Percentiles rank a stretch among this genome's conserved stretches.
These are phyloP conservation scores for Apiospora arundinis DNA, from an alignment of 2,329 filamentous ascomycete genomes.

Conservation along the genomic window DNA sequence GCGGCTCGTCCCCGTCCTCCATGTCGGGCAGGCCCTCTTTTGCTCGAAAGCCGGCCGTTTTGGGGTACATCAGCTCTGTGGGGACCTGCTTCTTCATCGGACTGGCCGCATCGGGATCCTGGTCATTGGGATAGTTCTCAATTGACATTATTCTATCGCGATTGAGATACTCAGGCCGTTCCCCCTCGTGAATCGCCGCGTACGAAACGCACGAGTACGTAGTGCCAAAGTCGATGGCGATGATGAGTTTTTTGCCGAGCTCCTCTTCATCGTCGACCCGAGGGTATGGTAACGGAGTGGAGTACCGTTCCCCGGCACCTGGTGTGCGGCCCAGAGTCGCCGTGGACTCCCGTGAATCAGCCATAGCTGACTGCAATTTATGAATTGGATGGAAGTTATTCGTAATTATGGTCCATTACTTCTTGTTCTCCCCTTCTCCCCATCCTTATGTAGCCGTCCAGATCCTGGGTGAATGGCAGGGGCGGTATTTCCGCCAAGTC, in stretches of 20 bases:
- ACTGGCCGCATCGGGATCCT: slow-evolving; percentile 20
- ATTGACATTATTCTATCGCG: slow-evolving; percentile 25
- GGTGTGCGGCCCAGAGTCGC: not conserved
- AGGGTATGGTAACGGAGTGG: not conserved
- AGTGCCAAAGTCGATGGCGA: slow-evolving; percentile 30
- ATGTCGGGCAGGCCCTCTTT: not conserved
- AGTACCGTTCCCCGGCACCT: not conserved
- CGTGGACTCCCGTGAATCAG: not conserved
- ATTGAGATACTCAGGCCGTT: not conserved
- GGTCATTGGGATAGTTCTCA: slow-evolving; percentile 26
- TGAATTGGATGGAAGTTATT: not conserved
- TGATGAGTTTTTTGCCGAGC: slow-evolving; percentile 23
- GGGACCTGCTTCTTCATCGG: slow-evolving; percentile 28
- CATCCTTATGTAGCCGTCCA: not conserved
- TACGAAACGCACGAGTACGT: slow-evolving; percentile 30
- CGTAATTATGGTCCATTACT: not conserved
- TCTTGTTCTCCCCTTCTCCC: not conserved
- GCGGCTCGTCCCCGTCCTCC: not conserved
- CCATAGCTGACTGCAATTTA: not conserved
- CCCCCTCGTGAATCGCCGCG: slow-evolving; percentile 17
- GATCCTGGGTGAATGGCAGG: not conserved
- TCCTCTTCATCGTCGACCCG: slow-evolving; percentile 6
- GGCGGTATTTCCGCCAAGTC: not conserved
- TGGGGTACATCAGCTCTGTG: slow-evolving; percentile 29
- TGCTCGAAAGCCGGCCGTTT: not conserved